These are phyloP conservation scores for Botryotinia convoluta DNA, from an alignment of 2,329 filamentous ascomycete species.

Conservation along the genomic window DNA sequence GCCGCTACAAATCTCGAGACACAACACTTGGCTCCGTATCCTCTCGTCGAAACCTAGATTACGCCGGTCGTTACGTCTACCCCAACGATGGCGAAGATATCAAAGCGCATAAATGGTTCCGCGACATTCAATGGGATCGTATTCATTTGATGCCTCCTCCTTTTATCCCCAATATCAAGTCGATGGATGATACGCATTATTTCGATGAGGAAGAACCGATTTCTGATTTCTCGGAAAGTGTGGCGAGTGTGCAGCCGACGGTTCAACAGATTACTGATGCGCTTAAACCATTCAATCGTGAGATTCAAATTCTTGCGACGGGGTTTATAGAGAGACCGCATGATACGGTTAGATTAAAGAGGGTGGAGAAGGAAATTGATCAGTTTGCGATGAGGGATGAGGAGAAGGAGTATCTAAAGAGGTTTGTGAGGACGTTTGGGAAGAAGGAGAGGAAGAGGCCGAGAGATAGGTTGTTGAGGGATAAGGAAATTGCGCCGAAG, in stretches of 20 bases:
- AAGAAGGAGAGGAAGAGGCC: slow-evolving; percentile 71
- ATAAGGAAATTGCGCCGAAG: slow-evolving; percentile 60
- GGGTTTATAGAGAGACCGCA: slow-evolving; percentile 37
- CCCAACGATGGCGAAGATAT: slow-evolving; percentile 84
- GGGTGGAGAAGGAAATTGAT: slow-evolving; percentile 39
- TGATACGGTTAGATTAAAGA: slow-evolving; percentile 34
- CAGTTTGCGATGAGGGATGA: slow-evolving; percentile 35
- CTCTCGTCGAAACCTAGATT: slow-evolving; percentile 37
- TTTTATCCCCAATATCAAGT: slow-evolving; percentile 71
- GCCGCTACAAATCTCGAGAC: slow-evolving; percentile 70
- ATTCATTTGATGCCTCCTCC: slow-evolving; percentile 71
- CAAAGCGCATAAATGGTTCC: slow-evolving; percentile 85
- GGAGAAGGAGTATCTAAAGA: slow-evolving; percentile 39
- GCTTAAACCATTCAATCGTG: slow-evolving; percentile 37
- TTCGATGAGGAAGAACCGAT: slow-evolving; percentile 82
- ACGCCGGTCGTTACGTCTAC: slow-evolving; percentile 66
- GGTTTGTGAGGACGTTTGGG: slow-evolving; percentile 38
- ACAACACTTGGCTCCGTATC: slow-evolving; percentile 18
- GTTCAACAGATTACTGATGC: slow-evolving; percentile 35
- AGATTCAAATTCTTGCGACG: slow-evolving; percentile 37
- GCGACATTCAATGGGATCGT: slow-evolving; percentile 71
- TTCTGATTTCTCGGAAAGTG: slow-evolving; percentile 57
- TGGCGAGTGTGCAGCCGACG: slow-evolving; percentile 23
- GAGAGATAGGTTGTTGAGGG: slow-evolving; percentile 80
- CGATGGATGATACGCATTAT: slow-evolving; percentile 76